A percentile compares a stretch with the other conserved stretches of the same genome.
phyloP scores from a whole-genome alignment of 2,329 filamentous ascomycete genomes.

The Cercospora sp. region DNA sequence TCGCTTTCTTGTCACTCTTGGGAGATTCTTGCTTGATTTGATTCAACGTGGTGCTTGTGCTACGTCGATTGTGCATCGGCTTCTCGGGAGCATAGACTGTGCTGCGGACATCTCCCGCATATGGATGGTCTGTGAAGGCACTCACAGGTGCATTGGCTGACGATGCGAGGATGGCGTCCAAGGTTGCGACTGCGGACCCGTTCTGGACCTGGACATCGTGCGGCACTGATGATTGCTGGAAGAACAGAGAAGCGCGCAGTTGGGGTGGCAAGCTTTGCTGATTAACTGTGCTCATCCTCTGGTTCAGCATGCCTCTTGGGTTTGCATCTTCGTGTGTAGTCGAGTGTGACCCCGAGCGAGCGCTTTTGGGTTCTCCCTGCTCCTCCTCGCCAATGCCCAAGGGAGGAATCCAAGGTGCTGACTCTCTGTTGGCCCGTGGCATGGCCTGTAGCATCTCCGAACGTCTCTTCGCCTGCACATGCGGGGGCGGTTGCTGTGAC shows the following conservation, averaged over 20 bases:
- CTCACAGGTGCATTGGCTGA: conserved; percentile 83
- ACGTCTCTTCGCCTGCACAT: conserved; percentile 67
- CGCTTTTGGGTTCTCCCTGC: neutral
- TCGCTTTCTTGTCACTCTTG: conserved; percentile 27
- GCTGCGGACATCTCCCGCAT: conserved; percentile 70
- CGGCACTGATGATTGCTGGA: conserved; percentile 65
- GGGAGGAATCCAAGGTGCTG: conserved; percentile 49
- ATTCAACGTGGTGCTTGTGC: conserved; percentile 20
- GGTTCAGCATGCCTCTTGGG: conserved; percentile 32
- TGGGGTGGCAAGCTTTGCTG: conserved; percentile 68
- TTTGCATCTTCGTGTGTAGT: conserved; percentile 11
- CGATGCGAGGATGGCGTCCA: conserved; percentile 89
- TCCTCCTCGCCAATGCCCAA: conserved; percentile 27
- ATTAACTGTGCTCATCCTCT: conserved; percentile 42
- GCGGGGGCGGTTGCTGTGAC: conserved; percentile 68
- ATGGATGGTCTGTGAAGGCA: conserved; percentile 87
- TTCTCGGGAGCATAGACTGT: conserved; percentile 66
- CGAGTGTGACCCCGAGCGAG: conserved; percentile 2
- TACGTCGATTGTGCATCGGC: conserved; percentile 23
- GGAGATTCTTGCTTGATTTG: neutral
- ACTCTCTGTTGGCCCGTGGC: conserved; percentile 55
- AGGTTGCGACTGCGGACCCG: conserved; percentile 81
- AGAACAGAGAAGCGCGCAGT: conserved; percentile 86
- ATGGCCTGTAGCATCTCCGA: conserved; percentile 64
- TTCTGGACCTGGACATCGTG: conserved; percentile 62